Percentiles rank a stretch among this genome's conserved stretches.
Evolutionary conservation across 2,329 filamentous ascomycete species (phyloP).

Genomic region (Monosporascus sp.): DNA sequence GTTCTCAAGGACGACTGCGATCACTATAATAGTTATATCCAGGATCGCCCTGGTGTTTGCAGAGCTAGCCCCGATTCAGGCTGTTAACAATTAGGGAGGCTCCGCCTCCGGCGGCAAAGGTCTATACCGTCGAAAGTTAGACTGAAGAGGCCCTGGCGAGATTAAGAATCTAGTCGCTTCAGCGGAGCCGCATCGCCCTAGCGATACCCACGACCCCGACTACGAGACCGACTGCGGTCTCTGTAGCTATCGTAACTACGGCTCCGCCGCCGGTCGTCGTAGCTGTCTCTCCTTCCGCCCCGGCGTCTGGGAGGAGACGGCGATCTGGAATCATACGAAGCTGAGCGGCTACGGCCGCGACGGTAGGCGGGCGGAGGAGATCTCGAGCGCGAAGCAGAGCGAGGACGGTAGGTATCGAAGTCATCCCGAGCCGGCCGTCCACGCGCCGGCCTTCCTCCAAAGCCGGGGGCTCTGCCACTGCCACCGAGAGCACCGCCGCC

Average conservation of each 20-base stretch:
- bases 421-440: slow-evolving; percentile 29
- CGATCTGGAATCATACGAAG: slow-evolving; percentile 28
- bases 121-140: too few relatives aligned
- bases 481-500: slow-evolving; percentile 32
- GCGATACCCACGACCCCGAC: slow-evolving; percentile 30
- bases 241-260: slow-evolving; percentile 43
- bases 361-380: slow-evolving; percentile 22
- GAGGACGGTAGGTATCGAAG: slow-evolving; percentile 57
- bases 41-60: too few relatives aligned
- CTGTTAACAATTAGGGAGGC: too few relatives aligned
- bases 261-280: slow-evolving; percentile 38
- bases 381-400: slow-evolving; percentile 44
- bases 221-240: slow-evolving; percentile 33
- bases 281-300: slow-evolving; percentile 24
- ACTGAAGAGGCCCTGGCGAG: too few relatives aligned
- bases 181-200: slow-evolving; percentile 6
- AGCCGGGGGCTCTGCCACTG: slow-evolving; percentile 21
- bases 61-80: too few relatives aligned
- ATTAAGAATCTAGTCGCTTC: background rate
- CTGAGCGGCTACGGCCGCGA: slow-evolving; percentile 24
- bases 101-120: too few relatives aligned
- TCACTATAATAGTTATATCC: too few relatives aligned
- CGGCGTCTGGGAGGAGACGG: slow-evolving; percentile 28
- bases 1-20: too few relatives aligned
- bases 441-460: slow-evolving; percentile 24